Evolutionary conservation across 2,329 filamentous ascomycete genomes (phyloP).

Genomic region (Beauveria sp.): DNA sequence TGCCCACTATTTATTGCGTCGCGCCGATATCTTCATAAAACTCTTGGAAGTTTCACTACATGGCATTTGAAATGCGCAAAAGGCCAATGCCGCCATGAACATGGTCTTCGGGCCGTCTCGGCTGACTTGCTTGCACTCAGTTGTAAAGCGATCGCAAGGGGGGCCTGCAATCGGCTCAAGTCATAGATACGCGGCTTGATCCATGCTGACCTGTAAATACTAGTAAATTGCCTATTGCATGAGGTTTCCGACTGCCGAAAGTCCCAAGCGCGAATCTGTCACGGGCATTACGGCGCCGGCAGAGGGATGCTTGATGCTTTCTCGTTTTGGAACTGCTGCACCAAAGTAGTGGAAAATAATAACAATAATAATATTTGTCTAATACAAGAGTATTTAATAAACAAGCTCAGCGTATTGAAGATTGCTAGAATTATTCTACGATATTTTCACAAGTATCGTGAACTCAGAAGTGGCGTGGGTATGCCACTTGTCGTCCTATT

Average conservation of each 20-base stretch:
- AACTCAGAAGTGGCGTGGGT: not conserved
- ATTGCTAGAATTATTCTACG: not conserved
- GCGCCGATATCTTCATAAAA: not conserved
- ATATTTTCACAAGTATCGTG: not conserved
- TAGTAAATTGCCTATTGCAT: not conserved
- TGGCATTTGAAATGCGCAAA: conserved; percentile 39
- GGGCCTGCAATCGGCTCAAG: conserved; percentile 25
- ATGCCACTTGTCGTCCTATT: not conserved
- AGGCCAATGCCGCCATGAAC: conserved; percentile 42
- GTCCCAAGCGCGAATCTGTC: not conserved
- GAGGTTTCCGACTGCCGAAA: not conserved
- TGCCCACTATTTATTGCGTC: not conserved
- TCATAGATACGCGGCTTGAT: conserved; percentile 40
- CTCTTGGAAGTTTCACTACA: no score
- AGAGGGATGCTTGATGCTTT: not conserved
- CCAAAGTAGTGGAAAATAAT: not conserved
- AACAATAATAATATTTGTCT: not conserved
- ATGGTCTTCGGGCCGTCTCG: conserved; percentile 34
- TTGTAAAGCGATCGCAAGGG: no score
- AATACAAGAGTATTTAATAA: not conserved
- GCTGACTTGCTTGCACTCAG: conserved; percentile 33
- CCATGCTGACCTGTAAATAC: no score
- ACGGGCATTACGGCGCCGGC: not conserved
- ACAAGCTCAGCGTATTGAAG: not conserved
- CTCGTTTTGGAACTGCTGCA: not conserved